Conservation (phyloP, 805 yeast genomes). For the Saccharomyces paradoxus region DNA sequence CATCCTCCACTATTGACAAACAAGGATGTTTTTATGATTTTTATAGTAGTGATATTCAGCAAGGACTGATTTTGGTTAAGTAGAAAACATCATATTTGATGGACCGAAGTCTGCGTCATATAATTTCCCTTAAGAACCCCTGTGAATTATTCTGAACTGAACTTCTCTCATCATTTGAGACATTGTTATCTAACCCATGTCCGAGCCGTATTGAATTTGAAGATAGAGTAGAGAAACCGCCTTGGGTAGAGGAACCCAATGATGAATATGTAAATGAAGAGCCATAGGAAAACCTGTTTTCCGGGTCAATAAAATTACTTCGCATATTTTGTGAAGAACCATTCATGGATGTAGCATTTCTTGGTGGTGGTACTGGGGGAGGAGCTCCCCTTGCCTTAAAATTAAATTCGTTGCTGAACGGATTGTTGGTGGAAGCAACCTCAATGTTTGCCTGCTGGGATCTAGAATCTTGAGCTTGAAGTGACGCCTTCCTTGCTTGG, state of each 20-base stretch:
- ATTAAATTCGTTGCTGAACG: slow-evolving; percentile 23
- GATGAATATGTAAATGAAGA: slow-evolving; percentile 15
- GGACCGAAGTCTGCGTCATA: background rate
- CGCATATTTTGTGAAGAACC: background rate
- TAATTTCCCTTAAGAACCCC: slow-evolving; percentile 20
- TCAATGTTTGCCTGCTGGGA: background rate
- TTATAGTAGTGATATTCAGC: background rate
- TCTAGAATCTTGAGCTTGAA: slow-evolving; percentile 2
- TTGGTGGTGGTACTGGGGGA: slow-evolving; percentile 19
- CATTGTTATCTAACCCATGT: background rate
- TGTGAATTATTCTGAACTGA: slow-evolving; percentile 4
- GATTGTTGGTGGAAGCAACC: slow-evolving; percentile 7
- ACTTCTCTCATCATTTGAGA: background rate
- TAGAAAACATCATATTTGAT: background rate
- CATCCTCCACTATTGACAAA: background rate
- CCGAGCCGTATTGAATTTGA: slow-evolving; percentile 12
- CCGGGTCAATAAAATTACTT: background rate
- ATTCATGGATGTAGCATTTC: slow-evolving; percentile 6
- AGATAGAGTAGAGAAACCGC: slow-evolving; percentile 13
- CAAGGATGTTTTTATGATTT: background rate
- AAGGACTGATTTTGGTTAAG: background rate
- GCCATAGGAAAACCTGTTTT: slow-evolving; percentile 12
- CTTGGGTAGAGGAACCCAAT: slow-evolving; percentile 11
- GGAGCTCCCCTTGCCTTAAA: slow-evolving; percentile 18
- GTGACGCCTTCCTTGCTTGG: slow-evolving; percentile 2